Percentiles rank a stretch among this genome's conserved stretches.
Evolutionary conservation across 345 rosid species (phyloP).

Genomic region (Diplotaxis tenuifolia): DNA sequence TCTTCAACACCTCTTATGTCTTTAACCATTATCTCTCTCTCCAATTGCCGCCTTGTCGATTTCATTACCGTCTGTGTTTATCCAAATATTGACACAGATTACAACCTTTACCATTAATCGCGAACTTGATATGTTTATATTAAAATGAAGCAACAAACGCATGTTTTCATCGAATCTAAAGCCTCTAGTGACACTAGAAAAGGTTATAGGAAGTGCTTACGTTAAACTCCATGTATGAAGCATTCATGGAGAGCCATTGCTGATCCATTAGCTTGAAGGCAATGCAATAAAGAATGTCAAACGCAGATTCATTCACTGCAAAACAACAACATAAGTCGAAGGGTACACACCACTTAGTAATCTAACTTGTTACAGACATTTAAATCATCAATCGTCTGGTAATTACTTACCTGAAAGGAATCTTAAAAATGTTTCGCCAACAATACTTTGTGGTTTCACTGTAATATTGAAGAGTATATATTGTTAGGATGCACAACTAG

Average conservation of each 20-base stretch:
- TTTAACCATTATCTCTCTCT: constrained; percentile 80
- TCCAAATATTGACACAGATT: not conserved
- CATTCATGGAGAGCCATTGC: constrained; percentile 91
- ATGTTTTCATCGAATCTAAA: not conserved
- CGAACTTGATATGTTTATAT: not conserved
- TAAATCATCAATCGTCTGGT: not conserved
- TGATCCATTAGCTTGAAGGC: constrained; percentile 98
- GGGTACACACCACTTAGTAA: not conserved
- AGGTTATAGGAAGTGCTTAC: constrained; percentile 37
- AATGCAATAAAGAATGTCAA: constrained; percentile 96
- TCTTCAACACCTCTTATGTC: constrained; percentile 76
- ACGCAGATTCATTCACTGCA: constrained; percentile 86
- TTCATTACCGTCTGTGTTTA: constrained; percentile 71
- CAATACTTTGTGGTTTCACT: constrained; percentile 82
- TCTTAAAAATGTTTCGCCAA: constrained; percentile 85
- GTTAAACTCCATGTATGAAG: constrained; percentile 98
- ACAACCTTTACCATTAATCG: not conserved
- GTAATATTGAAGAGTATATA: constrained; percentile 33
- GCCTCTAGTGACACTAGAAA: not conserved
- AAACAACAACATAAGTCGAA: constrained; percentile 15
- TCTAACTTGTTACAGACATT: not conserved
- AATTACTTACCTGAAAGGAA: constrained; percentile 57
- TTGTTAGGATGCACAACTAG: constrained; percentile 19
- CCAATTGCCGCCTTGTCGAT: constrained; percentile 80
- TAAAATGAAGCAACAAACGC: not conserved